Evolutionary conservation across 1,284 basidiomycete species (phyloP).

Genomic region (Volvariella volvacea): DNA sequence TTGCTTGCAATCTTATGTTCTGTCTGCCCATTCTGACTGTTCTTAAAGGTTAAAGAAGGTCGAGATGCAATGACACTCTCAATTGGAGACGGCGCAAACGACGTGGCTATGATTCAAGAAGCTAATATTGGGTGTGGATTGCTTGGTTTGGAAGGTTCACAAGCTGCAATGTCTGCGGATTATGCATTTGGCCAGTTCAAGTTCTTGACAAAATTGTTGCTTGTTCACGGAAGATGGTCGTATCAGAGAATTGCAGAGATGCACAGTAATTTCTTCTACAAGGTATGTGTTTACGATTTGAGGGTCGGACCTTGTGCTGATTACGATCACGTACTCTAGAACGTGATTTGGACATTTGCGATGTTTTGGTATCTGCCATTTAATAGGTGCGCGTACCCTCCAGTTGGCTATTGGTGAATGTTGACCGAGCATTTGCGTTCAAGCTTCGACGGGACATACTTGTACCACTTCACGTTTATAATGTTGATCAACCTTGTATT

Average conservation of each 20-base stretch:
- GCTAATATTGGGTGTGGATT: constrained; percentile 96
- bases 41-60: constrained; percentile 82
- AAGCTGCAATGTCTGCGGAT: constrained; percentile 98
- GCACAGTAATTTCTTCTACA: constrained; percentile 98
- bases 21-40: constrained; percentile 4
- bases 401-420: constrained; percentile 1
- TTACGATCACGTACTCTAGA: constrained; percentile 36
- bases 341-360: constrained; percentile 86
- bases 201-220: constrained; percentile 85
- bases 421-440: constrained; percentile 11
- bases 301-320: constrained; percentile 4
- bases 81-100: constrained; percentile 95
- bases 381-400: constrained; percentile 54
- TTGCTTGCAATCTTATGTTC: neutral
- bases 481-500: constrained; percentile 89
- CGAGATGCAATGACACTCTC: constrained; percentile 94
- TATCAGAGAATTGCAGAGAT: constrained; percentile 96
- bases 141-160: constrained; percentile 92
- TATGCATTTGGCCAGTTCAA: constrained; percentile 98
- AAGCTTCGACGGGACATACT: constrained; percentile 91
- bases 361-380: constrained; percentile 94
- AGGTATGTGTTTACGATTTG: constrained; percentile 39
- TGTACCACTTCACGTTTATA: constrained; percentile 95
- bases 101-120: constrained; percentile 98
- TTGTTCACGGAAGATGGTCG: constrained; percentile 96